Evolutionary conservation across 2,329 filamentous ascomycete genomes (phyloP).

Genomic region (Fusarium praegraminearum): DNA sequence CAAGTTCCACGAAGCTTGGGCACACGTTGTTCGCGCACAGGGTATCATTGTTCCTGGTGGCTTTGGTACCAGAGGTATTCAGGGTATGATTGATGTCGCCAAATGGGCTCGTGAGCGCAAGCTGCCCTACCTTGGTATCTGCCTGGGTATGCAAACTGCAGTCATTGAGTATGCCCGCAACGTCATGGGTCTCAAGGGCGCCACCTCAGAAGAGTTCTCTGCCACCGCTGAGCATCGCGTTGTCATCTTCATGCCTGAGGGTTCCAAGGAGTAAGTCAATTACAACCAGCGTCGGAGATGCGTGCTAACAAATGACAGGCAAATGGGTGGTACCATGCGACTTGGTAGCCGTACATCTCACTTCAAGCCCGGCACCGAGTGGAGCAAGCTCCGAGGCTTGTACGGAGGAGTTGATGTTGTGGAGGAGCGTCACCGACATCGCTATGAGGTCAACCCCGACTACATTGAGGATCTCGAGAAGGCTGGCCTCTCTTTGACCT

Average conservation of each 20-base stretch:
- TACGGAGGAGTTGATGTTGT: conserved; percentile 72
- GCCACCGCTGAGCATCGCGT: conserved; percentile 72
- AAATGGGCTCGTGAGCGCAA: conserved; percentile 87
- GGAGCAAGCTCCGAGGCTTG: conserved; percentile 80
- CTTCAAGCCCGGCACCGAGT: conserved; percentile 81
- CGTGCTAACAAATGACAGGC: conserved; percentile 17
- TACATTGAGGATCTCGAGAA: conserved; percentile 76
- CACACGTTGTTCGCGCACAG: conserved; percentile 76
- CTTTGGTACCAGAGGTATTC: conserved; percentile 80
- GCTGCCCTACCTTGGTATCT: conserved; percentile 88
- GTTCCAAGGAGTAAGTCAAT: conserved; percentile 54
- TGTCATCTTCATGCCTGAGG: conserved; percentile 93
- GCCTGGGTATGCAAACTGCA: conserved; percentile 91
- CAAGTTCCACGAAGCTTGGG: conserved; percentile 88
- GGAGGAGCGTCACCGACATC: conserved; percentile 84
- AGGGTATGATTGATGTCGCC: conserved; percentile 91
- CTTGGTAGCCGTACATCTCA: conserved; percentile 79
- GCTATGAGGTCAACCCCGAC: conserved; percentile 90
- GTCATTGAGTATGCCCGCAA: conserved; percentile 90
- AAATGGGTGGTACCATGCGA: conserved; percentile 85
- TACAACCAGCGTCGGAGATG: not conserved
- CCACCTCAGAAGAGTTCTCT: conserved; percentile 68
- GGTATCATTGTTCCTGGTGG: conserved; percentile 73
- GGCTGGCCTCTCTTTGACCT: conserved; percentile 68
- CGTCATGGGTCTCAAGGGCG: conserved; percentile 71